These are phyloP conservation scores for Komagataella ulmi DNA, from an alignment of 805 yeast species.

Conservation along the genomic window DNA sequence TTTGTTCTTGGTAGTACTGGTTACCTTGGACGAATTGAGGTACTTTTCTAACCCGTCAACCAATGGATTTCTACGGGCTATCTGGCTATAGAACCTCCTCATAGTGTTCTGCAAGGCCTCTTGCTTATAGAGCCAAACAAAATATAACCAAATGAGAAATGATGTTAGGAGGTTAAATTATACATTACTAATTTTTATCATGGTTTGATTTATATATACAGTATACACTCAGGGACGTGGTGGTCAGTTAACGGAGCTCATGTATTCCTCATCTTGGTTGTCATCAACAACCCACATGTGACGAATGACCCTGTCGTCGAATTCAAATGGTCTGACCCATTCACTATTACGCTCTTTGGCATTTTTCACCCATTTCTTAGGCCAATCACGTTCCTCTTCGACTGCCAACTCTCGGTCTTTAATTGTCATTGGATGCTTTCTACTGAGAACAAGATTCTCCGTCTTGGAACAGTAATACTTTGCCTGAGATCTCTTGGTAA, in stretches of 20 bases:
- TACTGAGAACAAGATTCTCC: conserved; percentile 37
- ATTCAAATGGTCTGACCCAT: conserved; percentile 68
- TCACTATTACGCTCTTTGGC: conserved; percentile 71
- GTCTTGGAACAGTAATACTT: conserved; percentile 47
- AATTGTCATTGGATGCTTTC: conserved; percentile 38
- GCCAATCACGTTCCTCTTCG: conserved; percentile 82
- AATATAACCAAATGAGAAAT: background rate
- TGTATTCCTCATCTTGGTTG: background rate
- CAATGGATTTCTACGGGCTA: background rate
- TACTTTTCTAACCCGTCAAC: background rate
- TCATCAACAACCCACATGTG: conserved; percentile 33
- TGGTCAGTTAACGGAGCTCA: background rate
- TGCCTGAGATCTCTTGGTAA: conserved; percentile 59
- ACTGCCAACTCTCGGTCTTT: conserved; percentile 26
- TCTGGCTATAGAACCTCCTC: background rate
- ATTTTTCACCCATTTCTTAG: conserved; percentile 63
- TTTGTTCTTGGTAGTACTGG: background rate
- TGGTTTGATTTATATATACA: background rate
- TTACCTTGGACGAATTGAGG: background rate
- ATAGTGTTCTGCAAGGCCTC: background rate
- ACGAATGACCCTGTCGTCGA: conserved; percentile 53
- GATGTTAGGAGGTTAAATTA: background rate
- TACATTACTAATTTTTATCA: background rate
- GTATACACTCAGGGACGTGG: background rate
- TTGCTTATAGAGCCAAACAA: background rate